Conservation (phyloP, 179 eudicot species). For the Silene coronaria region DNA sequence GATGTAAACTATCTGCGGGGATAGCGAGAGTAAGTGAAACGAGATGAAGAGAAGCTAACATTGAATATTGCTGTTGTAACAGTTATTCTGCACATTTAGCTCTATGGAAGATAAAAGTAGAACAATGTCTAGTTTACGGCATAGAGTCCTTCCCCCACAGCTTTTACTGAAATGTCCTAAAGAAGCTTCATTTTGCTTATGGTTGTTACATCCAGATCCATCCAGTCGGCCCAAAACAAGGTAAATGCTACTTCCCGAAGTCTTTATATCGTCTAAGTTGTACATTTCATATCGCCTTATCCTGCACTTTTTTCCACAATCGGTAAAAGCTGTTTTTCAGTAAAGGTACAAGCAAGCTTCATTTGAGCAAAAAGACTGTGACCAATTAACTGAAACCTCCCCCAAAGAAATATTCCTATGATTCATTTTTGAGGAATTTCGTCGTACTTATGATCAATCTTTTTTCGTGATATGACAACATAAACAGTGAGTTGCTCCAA, state of each 20-base stretch:
- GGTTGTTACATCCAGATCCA: conserved; percentile 96
- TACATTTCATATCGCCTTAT: background rate
- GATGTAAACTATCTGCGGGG: background rate
- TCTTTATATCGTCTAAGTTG: background rate
- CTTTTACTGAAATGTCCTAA: conserved; percentile 86
- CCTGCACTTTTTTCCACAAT: background rate
- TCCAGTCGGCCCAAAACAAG: conserved; percentile 76
- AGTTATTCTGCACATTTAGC: conserved; percentile 82
- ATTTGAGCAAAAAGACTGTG: background rate
- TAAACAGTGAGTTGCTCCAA: conserved; percentile 76
- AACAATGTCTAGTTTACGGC: conserved; percentile 84
- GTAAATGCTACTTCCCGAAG: conserved; percentile 31
- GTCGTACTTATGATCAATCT: background rate
- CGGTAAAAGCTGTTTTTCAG: background rate
- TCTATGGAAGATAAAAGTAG: conserved; percentile 75
- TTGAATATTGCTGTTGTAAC: conserved; percentile 29
- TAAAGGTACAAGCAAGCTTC: background rate
- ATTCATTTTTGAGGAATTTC: background rate
- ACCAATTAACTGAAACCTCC: background rate
- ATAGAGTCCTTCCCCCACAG: conserved; percentile 95
- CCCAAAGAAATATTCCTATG: background rate
- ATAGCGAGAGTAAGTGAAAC: background rate
- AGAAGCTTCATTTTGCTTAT: conserved; percentile 96
- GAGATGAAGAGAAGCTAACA: conserved; percentile 17
- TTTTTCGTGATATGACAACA: background rate